These are phyloP conservation scores for Boehmeria nivea DNA, from an alignment of 306 rosid species.

Conservation along the genomic window DNA sequence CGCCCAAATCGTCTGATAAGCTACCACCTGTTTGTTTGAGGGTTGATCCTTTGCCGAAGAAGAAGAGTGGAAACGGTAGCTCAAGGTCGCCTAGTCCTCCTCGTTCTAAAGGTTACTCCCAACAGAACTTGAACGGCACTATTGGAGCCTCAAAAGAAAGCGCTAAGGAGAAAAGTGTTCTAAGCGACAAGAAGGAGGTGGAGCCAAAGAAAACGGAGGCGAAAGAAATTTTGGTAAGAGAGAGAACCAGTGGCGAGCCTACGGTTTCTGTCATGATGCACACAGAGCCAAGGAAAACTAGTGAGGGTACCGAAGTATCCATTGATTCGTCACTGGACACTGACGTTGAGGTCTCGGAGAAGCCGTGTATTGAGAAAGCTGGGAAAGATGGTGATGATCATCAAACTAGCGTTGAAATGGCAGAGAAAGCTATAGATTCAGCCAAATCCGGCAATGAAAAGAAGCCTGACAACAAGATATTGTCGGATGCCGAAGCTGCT, in stretches of 20 bases:
- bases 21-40: constrained; percentile 81
- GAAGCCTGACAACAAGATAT: constrained; percentile 3
- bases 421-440: constrained; percentile 4
- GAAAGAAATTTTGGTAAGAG: constrained; percentile 18
- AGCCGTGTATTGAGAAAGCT: not conserved
- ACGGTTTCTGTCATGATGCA: too few relatives aligned
- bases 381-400: constrained; percentile 9
- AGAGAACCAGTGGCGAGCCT: constrained; percentile 16
- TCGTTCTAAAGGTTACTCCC: constrained; percentile 17
- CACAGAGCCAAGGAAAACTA: too few relatives aligned
- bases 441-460: constrained; percentile 3
- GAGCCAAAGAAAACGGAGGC: constrained; percentile 14
- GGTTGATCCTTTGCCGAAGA: constrained; percentile 67
- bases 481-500: constrained; percentile 58
- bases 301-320: constrained; percentile 4
- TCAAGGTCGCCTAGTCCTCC: constrained; percentile 57
- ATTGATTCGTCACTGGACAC: not conserved
- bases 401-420: too few relatives aligned
- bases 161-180: not conserved
- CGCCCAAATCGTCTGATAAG: constrained; percentile 38
- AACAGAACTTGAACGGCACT: constrained; percentile 6
- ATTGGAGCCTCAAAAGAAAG: constrained; percentile 12
- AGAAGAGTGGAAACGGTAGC: constrained; percentile 34
- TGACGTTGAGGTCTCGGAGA: not conserved
- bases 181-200: constrained; percentile 9